phyloP scores from a whole-genome alignment of 768 basidiomycete genomes.

The Psilocybe subaeruginosa region DNA sequence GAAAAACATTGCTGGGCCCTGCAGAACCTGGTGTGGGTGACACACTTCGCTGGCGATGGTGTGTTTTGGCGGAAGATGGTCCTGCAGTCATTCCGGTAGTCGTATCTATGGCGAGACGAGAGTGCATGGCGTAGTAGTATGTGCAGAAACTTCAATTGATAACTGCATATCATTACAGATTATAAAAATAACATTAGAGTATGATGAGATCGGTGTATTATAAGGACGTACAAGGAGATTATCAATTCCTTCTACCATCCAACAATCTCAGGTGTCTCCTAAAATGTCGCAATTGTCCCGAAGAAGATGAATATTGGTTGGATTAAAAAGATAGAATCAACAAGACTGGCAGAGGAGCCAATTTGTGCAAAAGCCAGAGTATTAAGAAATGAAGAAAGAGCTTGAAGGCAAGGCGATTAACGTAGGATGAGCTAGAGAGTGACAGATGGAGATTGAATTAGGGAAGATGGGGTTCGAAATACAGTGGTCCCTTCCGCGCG shows the following conservation, averaged over 20 bases:
- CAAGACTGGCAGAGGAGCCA: not conserved
- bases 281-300: not conserved
- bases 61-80: slow-evolving; percentile 31
- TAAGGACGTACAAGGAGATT: not conserved
- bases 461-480: slow-evolving; percentile 14
- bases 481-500: slow-evolving; percentile 13
- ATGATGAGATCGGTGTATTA: not conserved
- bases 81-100: slow-evolving; percentile 36
- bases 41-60: slow-evolving; percentile 29
- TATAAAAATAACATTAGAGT: not conserved
- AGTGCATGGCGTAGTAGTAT: slow-evolving; percentile 37
- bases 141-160: not conserved
- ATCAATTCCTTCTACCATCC: not conserved
- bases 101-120: slow-evolving; percentile 55
- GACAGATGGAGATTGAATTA: slow-evolving; percentile 18
- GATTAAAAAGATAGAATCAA: not conserved
- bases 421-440: slow-evolving; percentile 17
- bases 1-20: slow-evolving; percentile 30
- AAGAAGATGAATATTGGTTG: not conserved
- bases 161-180: not conserved
- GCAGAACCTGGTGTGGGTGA: slow-evolving; percentile 34
- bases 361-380: slow-evolving; percentile 5
- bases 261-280: not conserved
- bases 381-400: slow-evolving; percentile 2
- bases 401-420: slow-evolving; percentile 22